Evolutionary conservation across 2,329 filamentous ascomycete species (phyloP), one percentile per base, ranked within the genome.

Genomic region (Orbilia ellipsospora): DNA sequence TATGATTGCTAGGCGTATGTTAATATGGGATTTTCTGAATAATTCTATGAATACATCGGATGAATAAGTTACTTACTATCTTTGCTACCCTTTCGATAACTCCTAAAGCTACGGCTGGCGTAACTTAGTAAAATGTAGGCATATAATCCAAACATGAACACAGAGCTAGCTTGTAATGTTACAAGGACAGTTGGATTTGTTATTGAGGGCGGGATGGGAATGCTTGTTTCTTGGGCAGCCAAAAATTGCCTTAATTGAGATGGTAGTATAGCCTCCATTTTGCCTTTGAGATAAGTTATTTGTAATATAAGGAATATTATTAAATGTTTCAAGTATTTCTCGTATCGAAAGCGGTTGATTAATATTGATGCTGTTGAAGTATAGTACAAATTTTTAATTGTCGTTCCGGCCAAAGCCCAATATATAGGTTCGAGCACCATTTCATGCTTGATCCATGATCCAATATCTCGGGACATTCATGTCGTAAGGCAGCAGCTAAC

Each of bases 11-110:
- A 31, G 40, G 40, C 23, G 23, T 23, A 51, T 10, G 36, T n/a
- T 6, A 56, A 12, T 45, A 28, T 65, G 1, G 50, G 62, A 51
- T 36, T 36, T 36, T 4, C 31, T 36, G 10, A 44, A 64, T 1
- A 0, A 23, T 60, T 13, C 10, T 15, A 10, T 10, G 20, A 20
- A 42, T 42, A 8, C 5, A 12, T 23, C 16, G 13, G 26, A 20
- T 36, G 10, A 2, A 55, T 57, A 1, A 20, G 12, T 48, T 4
- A 54, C 65, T 28, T 61, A 69, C 65, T 62, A 8, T 69, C 65
- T 69, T 50, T 61, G 31, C 56, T 57, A 4, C 65, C 45, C 20
- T 69, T 69, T 18, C 65, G 40, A n/a, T 69, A 69, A 40, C 56
- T 69, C 16, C 50, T 54, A 28, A 69, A 69, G 28, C n/a, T 28